Base-by-base conservation (phyloP, 176 grass and related monocot species). In the Carex pumila region DNA sequence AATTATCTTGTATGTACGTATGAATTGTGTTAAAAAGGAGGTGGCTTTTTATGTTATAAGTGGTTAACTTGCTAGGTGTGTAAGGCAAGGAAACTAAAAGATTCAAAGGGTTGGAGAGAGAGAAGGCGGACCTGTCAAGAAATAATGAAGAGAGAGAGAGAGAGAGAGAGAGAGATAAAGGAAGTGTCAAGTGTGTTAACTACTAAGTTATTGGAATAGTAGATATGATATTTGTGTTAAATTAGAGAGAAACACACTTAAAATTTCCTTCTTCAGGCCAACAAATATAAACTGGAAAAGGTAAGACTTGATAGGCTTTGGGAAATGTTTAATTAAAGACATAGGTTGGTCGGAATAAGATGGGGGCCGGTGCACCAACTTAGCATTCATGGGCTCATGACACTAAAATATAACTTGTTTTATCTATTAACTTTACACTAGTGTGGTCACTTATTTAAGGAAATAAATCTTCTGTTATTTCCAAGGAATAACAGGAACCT, bases 31-130 rank as follows among this genome's bases (percentile, higher is more conserved):
- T 6, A 63, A 81, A 78, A 62, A 70, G 52, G 18, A 43, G 73
- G 73, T 78, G 54, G 32, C 19, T 45, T 84, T 85, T 85, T 74
- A 70, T 85, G 50, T 49, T 86, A 45, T 45, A 45, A 71, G 75
- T 62, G 67, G 74, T 55, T 83, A 80, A 32, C 74, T 92, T 99
- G 89, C 85, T 82, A 87, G 80, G 41, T 88, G 89, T 98, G 89
- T 83, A 95, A 98, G 95, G 92, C 92, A 98, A 93, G 91, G 72
- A 84, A 92, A 62, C 81, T 30, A 82, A 55, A 11, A 49, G 8
- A 85, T 85, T 39, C 72, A 82, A 75, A n/a, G 25, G 79, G 61
- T 84, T 74, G 80, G 84, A 70, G 71, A 53, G 21, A 69, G 18
- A 30, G 71, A 84, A 71, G 66, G 87, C 80, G 59, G 36, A 88